phyloP scores from a whole-genome alignment of 768 basidiomycete species.

The Mycena galericulata region DNA sequence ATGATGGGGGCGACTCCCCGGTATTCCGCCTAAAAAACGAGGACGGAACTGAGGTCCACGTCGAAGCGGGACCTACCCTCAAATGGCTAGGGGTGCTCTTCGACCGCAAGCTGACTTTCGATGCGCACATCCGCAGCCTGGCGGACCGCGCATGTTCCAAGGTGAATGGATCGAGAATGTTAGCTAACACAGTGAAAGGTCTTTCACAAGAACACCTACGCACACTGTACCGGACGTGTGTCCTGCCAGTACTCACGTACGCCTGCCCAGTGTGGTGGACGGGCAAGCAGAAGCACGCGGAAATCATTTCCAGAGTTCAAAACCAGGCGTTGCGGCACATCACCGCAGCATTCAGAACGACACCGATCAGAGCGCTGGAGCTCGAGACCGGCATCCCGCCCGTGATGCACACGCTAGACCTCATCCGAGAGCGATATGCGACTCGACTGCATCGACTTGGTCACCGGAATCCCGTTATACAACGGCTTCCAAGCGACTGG shows the following conservation, averaged over 20 bases:
- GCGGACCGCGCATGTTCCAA: constrained; percentile 27
- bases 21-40: background rate
- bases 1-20: background rate
- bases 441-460: constrained; percentile 13
- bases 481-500: constrained; percentile 22
- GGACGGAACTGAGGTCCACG: background rate
- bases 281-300: constrained; percentile 30
- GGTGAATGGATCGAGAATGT: constrained; percentile 34
- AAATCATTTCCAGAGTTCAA: constrained; percentile 33
- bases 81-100: constrained; percentile 41
- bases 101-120: constrained; percentile 40
- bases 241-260: constrained; percentile 40
- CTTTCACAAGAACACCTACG: constrained; percentile 35
- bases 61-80: background rate
- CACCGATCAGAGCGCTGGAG: constrained; percentile 38
- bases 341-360: constrained; percentile 41
- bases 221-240: constrained; percentile 37
- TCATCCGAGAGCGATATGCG: background rate
- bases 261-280: constrained; percentile 42
- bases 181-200: constrained; percentile 40
- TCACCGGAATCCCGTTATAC: constrained; percentile 27
- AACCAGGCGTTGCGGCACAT: constrained; percentile 35
- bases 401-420: constrained; percentile 14
- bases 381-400: constrained; percentile 39
- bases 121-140: constrained; percentile 27